phyloP scores from a whole-genome alignment of 1,284 basidiomycete genomes.

The Rhodotorula sp. region DNA sequence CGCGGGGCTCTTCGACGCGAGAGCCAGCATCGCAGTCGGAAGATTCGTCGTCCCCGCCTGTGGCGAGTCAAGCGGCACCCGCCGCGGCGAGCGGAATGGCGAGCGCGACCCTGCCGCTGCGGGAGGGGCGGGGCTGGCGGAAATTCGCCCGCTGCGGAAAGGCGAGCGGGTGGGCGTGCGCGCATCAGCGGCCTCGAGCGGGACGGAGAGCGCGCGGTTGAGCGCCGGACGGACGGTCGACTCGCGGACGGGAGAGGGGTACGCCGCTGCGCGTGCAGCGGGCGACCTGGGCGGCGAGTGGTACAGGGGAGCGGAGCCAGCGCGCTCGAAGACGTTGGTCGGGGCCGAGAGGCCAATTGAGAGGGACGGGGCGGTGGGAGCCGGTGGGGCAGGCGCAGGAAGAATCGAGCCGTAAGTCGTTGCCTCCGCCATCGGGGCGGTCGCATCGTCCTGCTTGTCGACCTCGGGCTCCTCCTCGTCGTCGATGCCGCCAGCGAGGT shows the following conservation, averaged over 20 bases:
- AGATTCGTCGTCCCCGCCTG: background rate
- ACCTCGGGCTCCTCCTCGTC: background rate
- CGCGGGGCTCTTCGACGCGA: constrained; percentile 1
- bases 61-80: constrained; percentile 9
- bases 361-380: background rate
- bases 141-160: constrained; percentile 7
- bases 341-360: background rate
- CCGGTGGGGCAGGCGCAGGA: background rate
- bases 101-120: background rate
- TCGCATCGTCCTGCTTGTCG: background rate
- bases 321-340: background rate
- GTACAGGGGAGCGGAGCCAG: constrained; percentile 4
- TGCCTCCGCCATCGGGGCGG: constrained; percentile 15
- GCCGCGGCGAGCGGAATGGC: constrained; percentile 22
- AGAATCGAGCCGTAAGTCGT: constrained; percentile 31
- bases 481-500: background rate
- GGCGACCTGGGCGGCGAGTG: constrained; percentile 11
- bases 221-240: background rate
- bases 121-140: background rate
- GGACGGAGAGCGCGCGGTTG: background rate
- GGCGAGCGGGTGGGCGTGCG: constrained; percentile 14
- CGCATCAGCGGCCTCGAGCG: background rate
- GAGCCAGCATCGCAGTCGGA: background rate
- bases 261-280: background rate
- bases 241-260: constrained; percentile 1